Evolutionary conservation across 208 protist genomes (phyloP).

Genomic region (Wallacemonas sp.): DNA sequence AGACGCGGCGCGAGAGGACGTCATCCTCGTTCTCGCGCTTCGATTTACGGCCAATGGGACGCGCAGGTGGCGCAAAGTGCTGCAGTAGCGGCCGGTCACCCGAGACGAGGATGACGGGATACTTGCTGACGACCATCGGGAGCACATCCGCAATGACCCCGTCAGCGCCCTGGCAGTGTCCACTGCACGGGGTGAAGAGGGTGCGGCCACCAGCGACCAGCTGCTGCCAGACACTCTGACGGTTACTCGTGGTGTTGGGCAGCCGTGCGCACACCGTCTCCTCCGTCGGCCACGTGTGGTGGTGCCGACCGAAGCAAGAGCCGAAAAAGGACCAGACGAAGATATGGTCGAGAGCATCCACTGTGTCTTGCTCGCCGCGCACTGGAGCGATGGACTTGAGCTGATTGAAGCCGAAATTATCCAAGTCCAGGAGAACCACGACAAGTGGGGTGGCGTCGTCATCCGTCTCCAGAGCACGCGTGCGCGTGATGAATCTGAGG

Average conservation of each 20-base stretch:
- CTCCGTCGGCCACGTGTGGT: constrained; percentile 54
- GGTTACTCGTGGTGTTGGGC: constrained; percentile 13
- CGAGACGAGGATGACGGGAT: constrained; percentile 48
- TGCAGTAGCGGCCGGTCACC: constrained; percentile 56
- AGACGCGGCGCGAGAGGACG: constrained; percentile 33
- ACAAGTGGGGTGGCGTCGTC: constrained; percentile 28
- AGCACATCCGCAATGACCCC: constrained; percentile 66
- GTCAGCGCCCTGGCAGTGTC: constrained; percentile 72
- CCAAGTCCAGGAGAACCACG: constrained; percentile 82
- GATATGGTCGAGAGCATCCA: constrained; percentile 47
- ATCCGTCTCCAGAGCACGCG: background rate
- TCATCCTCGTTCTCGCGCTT: constrained; percentile 34
- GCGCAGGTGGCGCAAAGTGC: constrained; percentile 28
- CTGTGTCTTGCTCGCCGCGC: background rate
- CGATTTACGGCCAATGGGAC: constrained; percentile 51
- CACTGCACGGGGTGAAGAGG: constrained; percentile 81
- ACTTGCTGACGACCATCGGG: constrained; percentile 34
- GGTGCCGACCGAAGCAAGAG: constrained; percentile 85
- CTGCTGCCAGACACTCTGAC: constrained; percentile 42
- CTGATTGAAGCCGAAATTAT: constrained; percentile 91
- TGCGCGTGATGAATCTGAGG: constrained; percentile 38
- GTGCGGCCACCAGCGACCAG: constrained; percentile 30
- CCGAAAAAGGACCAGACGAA: constrained; percentile 89
- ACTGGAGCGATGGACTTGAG: constrained; percentile 67
- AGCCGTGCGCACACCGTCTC: constrained; percentile 48